Base-by-base conservation (phyloP, 2,329 filamentous ascomycete species). In the Neofusicoccum kwambonambiense region DNA sequence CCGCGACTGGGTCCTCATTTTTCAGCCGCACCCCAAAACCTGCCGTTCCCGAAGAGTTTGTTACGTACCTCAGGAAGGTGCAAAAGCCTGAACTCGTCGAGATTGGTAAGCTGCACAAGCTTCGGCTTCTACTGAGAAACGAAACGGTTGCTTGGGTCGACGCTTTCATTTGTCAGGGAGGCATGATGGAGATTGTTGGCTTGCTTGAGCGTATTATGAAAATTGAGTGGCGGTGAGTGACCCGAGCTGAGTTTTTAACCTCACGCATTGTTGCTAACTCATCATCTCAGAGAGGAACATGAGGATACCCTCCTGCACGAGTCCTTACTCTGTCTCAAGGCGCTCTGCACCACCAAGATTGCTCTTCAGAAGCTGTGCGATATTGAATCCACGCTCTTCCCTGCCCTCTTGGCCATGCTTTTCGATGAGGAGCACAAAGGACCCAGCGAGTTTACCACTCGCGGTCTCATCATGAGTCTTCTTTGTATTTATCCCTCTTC, bases 371-470 rank as follows among this genome's bases (percentile, higher is more conserved):
- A 94, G 73, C 86, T 99, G 7, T 86, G 91, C 69, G 87, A 87
- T 9, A 91, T 97, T 65, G 92, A 96, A 69, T 82, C 83, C 5
- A 89, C 89, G 0, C 83, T 99, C 8, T 97, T 98, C 73, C 92
- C 94, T 1, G 91, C 91, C 31, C 81, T 99, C 52, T 80, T 98
- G 52, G 86, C 87, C 65, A 93, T 98, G 89, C 83, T 98, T 45
- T 98, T 98, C 72, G 93, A 97, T 72, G 92, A 96, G n/a, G 94
- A 98, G 75, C 96, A 93, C 81, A 98, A 98, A 76, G 95, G 95
- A 0, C 95, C 95, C 0, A 96, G 92, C 80, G 95, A 99, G 77
- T 99, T 97, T 76, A 95, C 91, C 4, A 98, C 95, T 12, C 89
- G 95, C 64, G 90, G 90, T 70, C 92, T 98, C 70, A 90, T 98